Percentiles rank a stretch among this genome's conserved stretches.
These are phyloP conservation scores for Akanthomyces lecanii DNA, from an alignment of 2,329 filamentous ascomycete genomes.

Conservation along the genomic window DNA sequence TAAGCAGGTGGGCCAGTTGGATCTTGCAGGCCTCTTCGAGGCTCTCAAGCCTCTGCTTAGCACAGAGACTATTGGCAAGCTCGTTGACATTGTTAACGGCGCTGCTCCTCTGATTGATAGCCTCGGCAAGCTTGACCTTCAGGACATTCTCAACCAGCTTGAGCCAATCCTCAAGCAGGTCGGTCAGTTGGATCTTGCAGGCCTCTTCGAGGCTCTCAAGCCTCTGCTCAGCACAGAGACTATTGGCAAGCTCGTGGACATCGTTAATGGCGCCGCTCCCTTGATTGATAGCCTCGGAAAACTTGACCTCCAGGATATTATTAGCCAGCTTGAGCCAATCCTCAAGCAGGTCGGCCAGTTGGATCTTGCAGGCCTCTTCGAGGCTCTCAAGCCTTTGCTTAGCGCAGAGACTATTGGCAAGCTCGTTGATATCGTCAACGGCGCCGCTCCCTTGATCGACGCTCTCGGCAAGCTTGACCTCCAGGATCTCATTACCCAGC, in stretches of 20 bases:
- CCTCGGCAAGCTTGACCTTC: constrained; percentile 32
- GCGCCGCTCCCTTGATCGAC: constrained; percentile 12
- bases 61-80: constrained; percentile 27
- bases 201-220: constrained; percentile 20
- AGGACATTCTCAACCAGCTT: constrained; percentile 22
- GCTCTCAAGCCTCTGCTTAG: constrained; percentile 30
- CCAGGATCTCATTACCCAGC: constrained; percentile 16
- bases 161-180: constrained; percentile 23
- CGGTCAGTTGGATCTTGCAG: constrained; percentile 16
- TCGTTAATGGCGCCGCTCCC: constrained; percentile 23
- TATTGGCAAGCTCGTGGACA: too few relatives aligned
- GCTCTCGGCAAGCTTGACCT: constrained; percentile 16
- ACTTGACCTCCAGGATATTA: constrained; percentile 29
- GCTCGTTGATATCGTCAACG: constrained; percentile 18
- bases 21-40: constrained; percentile 26
- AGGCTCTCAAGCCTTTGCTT: constrained; percentile 18
- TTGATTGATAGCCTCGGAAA: constrained; percentile 31
- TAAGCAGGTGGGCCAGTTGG: constrained; percentile 22
- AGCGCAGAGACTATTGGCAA: constrained; percentile 19
- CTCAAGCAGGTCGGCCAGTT: neutral
- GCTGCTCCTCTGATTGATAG: constrained; percentile 31
- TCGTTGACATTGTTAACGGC: constrained; percentile 28
- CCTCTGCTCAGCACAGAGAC: constrained; percentile 1
- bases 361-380: constrained; percentile 16
- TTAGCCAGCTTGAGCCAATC: too few relatives aligned